Conservation (phyloP, 2,329 filamentous ascomycete species). For the Colletotrichum aenigma region DNA sequence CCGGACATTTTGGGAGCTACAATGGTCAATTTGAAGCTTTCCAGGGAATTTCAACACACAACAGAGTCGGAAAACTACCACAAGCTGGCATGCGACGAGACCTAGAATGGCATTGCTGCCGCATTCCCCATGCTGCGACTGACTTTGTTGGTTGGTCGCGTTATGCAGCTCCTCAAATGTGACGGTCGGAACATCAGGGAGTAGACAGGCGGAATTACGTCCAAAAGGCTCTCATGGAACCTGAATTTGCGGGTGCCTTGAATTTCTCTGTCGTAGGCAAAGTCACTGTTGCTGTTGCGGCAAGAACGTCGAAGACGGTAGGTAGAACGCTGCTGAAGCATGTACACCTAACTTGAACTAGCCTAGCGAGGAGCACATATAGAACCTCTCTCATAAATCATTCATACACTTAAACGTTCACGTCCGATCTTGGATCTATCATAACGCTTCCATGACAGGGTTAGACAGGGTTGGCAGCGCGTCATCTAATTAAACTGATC, state of each 20-base stretch:
- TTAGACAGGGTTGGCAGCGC: not conserved
- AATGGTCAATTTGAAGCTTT: not conserved
- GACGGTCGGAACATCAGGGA: not conserved
- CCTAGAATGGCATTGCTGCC: not conserved
- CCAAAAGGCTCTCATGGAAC: not conserved
- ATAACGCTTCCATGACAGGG: not conserved
- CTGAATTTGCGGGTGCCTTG: not conserved
- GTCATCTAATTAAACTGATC: not conserved
- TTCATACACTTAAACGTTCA: not conserved
- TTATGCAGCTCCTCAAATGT: not conserved
- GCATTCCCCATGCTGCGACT: not conserved
- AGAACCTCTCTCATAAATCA: not conserved
- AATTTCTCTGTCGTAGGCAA: not conserved
- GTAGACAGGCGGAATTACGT: not conserved
- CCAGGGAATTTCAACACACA: not conserved
- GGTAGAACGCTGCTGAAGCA: not conserved
- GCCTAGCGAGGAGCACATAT: not conserved
- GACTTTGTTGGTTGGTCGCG: not conserved
- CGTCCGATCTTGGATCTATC: not conserved
- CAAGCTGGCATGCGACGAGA: not conserved
- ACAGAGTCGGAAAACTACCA: not conserved
- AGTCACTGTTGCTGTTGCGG: not conserved
- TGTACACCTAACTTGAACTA: not conserved
- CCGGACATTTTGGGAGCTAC: not conserved
- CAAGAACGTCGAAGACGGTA: not conserved